A percentile compares a stretch with the other conserved stretches of the same genome.
phyloP scores from a whole-genome alignment of 306 rosid genomes.

The Vicia villosa region DNA sequence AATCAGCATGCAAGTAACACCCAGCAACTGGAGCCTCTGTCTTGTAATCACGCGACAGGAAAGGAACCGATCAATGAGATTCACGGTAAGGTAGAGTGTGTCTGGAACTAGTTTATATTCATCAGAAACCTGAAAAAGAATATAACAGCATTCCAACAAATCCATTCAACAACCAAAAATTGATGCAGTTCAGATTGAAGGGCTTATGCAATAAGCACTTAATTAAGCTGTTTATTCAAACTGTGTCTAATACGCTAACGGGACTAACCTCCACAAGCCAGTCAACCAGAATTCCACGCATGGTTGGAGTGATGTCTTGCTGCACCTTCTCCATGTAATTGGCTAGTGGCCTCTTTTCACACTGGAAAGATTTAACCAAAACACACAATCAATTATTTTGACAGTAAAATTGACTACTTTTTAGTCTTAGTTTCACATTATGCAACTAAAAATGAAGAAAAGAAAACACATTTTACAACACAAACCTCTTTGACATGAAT shows the following conservation, averaged over 20 bases:
- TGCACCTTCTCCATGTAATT: conserved; percentile 76
- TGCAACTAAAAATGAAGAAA: not conserved
- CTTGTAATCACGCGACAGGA: conserved; percentile 57
- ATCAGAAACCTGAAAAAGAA: conserved; percentile 79
- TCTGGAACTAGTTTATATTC: conserved; percentile 86
- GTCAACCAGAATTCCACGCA: conserved; percentile 82
- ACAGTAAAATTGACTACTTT: not conserved
- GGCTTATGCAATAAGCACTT: not conserved
- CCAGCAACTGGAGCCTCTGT: conserved; percentile 81
- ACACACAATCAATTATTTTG: conserved; percentile 23
- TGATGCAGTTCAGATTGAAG: not conserved
- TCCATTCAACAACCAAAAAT: conserved; percentile 5
- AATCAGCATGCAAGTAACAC: conserved; percentile 85
- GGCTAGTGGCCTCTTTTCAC: conserved; percentile 58
- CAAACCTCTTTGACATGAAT: conserved; percentile 70
- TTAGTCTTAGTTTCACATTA: conserved; percentile 2
- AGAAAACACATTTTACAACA: conserved; percentile 32
- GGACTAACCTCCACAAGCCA: conserved; percentile 92
- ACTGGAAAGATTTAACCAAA: conserved; percentile 43
- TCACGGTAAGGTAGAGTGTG: conserved; percentile 87
- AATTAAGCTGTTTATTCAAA: not conserved
- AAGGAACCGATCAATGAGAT: conserved; percentile 88
- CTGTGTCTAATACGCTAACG: not conserved
- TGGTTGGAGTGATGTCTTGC: conserved; percentile 67
- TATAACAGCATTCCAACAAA: conserved; percentile 21